These are phyloP conservation scores for Aspergillus hortae DNA, from an alignment of 2,329 filamentous ascomycete genomes.

Conservation along the genomic window DNA sequence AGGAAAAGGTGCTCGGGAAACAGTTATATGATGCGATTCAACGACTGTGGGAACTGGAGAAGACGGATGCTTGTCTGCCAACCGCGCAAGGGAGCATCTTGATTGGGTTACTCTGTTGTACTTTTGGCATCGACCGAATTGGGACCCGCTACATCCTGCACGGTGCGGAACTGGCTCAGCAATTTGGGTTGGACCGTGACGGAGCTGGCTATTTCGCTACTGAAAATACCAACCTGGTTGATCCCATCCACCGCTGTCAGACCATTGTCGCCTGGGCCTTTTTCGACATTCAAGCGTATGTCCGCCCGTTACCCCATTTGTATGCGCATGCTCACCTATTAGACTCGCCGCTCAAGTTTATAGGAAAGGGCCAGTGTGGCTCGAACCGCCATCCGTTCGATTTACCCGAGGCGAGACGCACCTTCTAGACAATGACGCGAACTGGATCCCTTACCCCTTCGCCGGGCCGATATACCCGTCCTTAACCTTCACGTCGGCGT, in stretches of 20 bases:
- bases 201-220: conserved; percentile 10
- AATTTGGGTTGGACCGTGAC: conserved; percentile 9
- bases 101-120: conserved; percentile 22
- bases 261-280: conserved; percentile 20
- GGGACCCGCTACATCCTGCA: conserved; percentile 21
- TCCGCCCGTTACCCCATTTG: neutral
- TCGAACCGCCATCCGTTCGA: conserved; percentile 12
- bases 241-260: conserved; percentile 11
- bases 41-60: conserved; percentile 17
- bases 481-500: conserved; percentile 11
- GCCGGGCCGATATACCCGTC: conserved; percentile 7
- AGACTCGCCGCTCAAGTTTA: conserved; percentile 23
- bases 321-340: neutral
- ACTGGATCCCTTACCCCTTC: conserved; percentile 18
- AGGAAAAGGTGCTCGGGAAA: conserved; percentile 19
- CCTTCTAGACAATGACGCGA: conserved; percentile 10
- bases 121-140: conserved; percentile 21
- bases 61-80: conserved; percentile 10
- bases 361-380: conserved; percentile 16
- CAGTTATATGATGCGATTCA: conserved; percentile 19
- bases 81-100: conserved; percentile 20
- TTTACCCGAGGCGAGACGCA: conserved; percentile 15
- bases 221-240: conserved; percentile 1
- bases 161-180: conserved; percentile 13
- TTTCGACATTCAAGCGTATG: conserved; percentile 22